These are phyloP conservation scores for Pyrus bretschneideri DNA, from an alignment of 306 rosid species.

Conservation along the genomic window DNA sequence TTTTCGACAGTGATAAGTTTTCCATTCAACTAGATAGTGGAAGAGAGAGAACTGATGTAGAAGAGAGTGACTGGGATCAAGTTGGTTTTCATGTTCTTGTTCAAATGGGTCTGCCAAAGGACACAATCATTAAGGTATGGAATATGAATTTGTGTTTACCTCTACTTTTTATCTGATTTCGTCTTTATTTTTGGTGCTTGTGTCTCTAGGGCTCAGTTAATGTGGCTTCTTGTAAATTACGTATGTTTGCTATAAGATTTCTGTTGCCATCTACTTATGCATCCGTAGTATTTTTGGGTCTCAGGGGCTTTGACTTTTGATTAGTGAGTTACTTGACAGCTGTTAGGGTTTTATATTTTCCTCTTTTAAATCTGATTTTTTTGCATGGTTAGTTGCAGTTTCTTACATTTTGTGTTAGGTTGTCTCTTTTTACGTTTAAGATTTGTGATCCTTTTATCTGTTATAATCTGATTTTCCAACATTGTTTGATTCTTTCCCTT, in stretches of 20 bases:
- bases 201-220: not conserved
- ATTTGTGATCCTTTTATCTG: not conserved
- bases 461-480: not conserved
- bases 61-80: conserved; percentile 55
- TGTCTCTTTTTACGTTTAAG: not conserved
- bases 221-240: not conserved
- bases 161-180: not conserved
- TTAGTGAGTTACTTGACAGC: not conserved
- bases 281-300: not conserved
- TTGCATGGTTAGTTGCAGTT: not conserved
- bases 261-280: not conserved
- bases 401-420: not conserved
- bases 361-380: not conserved
- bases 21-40: conserved; percentile 45
- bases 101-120: conserved; percentile 51
- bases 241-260: not conserved
- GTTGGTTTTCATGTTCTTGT: conserved; percentile 50
- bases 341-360: not conserved
- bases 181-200: not conserved
- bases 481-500: not conserved
- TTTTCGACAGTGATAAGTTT: conserved; percentile 38
- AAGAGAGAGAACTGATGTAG: conserved; percentile 36
- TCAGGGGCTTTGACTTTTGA: not conserved
- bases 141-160: not conserved
- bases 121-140: conserved; percentile 61